Percentiles rank a stretch among this genome's conserved stretches.
Evolutionary conservation across 495 filamentous ascomycete genomes (phyloP).

Genomic region (Xylaria cubensis): DNA sequence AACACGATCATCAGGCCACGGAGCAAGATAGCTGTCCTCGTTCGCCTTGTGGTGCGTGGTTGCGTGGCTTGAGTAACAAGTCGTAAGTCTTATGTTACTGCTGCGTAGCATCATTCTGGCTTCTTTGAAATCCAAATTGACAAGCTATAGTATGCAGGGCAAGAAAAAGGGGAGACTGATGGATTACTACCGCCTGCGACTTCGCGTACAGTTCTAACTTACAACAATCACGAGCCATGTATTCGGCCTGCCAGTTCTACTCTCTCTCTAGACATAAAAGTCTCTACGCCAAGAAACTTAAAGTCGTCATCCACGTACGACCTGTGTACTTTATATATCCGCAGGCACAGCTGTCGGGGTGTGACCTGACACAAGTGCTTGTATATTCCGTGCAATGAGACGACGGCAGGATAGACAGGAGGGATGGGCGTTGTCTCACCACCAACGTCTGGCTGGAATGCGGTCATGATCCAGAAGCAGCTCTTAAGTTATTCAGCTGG

Average conservation of each 20-base stretch:
- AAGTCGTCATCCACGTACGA: neutral
- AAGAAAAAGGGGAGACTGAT: neutral
- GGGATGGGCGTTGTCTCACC: neutral
- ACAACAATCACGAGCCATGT: neutral
- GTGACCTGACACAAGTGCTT: neutral
- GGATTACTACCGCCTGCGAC: neutral
- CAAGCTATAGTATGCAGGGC: neutral
- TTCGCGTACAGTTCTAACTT: neutral
- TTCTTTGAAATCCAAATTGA: no score
- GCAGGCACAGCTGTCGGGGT: neutral
- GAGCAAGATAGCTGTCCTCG: neutral
- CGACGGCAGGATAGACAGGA: neutral
- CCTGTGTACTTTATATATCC: neutral
- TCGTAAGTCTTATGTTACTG: neutral
- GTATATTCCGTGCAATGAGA: neutral
- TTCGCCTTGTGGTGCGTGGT: neutral
- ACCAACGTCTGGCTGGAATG: neutral
- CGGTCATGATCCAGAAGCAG: neutral
- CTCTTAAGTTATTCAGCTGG: no score
- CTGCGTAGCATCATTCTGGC: neutral
- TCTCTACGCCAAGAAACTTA: neutral
- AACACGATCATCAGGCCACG: neutral
- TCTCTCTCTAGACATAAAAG: neutral
- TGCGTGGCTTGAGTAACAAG: neutral
- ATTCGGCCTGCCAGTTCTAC: neutral